These are phyloP conservation scores for Globisporangium sylvaticum DNA, from an alignment of 352 stramenopile genomes.

Conservation along the genomic window DNA sequence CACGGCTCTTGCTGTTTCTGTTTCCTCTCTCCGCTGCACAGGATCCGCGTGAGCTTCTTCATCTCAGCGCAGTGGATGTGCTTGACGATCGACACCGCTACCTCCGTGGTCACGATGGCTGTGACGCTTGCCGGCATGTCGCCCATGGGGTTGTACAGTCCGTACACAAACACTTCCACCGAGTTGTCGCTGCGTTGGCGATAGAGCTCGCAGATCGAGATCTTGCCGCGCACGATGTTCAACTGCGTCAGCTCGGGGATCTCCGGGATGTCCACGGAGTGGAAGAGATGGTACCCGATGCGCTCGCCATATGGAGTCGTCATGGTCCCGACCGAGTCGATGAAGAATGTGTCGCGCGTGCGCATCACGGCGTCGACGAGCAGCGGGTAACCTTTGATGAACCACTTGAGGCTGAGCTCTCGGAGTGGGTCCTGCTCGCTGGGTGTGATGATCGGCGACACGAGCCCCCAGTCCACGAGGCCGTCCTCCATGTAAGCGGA, in stretches of 20 bases:
- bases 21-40: neutral
- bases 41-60: neutral
- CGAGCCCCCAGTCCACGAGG: neutral
- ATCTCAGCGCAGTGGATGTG: neutral
- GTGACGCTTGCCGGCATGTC: neutral
- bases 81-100: neutral
- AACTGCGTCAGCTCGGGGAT: conserved; percentile 3
- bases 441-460: neutral
- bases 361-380: neutral
- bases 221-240: neutral
- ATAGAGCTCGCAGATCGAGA: conserved; percentile 5
- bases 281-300: neutral
- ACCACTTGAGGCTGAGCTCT: neutral
- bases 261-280: neutral
- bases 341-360: neutral
- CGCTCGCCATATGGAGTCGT: neutral
- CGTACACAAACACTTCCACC: neutral
- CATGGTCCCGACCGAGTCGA: neutral
- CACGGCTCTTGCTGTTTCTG: no score
- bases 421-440: neutral
- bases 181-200: neutral
- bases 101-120: neutral
- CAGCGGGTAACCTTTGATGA: neutral
- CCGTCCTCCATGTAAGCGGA: no score
- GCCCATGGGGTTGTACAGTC: neutral